phyloP scores from a whole-genome alignment of 176 grass and related monocot genomes.

The Aegilops umbellulata region DNA sequence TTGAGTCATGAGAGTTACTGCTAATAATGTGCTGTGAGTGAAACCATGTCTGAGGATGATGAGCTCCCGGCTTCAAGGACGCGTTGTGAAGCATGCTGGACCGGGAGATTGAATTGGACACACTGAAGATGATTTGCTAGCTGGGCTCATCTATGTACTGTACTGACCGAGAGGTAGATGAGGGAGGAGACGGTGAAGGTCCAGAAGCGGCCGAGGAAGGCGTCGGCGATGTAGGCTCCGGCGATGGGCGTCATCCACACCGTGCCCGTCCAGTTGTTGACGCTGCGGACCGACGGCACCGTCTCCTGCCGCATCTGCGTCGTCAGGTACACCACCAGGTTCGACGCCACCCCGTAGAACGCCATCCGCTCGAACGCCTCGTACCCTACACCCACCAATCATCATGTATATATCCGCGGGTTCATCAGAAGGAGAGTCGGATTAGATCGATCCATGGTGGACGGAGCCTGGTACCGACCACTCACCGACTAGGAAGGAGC shows the following conservation, averaged over 20 bases:
- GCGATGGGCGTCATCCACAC: conserved; percentile 76
- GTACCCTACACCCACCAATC: conserved; percentile 36
- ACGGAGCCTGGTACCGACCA: neutral
- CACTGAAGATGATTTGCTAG: no score
- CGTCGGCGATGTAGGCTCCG: conserved; percentile 74
- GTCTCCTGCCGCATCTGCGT: conserved; percentile 67
- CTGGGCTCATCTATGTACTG: no score
- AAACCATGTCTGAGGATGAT: neutral
- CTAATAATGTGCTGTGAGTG: no score
- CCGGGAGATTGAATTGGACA: no score
- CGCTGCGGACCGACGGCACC: conserved; percentile 67
- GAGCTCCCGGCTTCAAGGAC: no score
- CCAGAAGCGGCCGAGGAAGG: conserved; percentile 79
- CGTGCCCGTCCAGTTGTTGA: conserved; percentile 75
- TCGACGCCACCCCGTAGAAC: conserved; percentile 78
- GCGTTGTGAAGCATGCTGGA: neutral
- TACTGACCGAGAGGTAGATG: conserved; percentile 63
- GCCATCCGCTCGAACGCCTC: conserved; percentile 88
- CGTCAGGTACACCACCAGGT: conserved; percentile 82
- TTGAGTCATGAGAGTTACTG: no score
- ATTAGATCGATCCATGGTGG: no score
- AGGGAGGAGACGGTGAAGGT: conserved; percentile 81
- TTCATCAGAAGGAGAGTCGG: neutral
- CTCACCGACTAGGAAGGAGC: conserved; percentile 68
- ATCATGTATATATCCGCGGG: neutral